A percentile compares a stretch with the other conserved stretches of the same genome.
These are phyloP conservation scores for Excoecaria agallocha DNA, from an alignment of 345 rosid genomes.

Conservation along the genomic window DNA sequence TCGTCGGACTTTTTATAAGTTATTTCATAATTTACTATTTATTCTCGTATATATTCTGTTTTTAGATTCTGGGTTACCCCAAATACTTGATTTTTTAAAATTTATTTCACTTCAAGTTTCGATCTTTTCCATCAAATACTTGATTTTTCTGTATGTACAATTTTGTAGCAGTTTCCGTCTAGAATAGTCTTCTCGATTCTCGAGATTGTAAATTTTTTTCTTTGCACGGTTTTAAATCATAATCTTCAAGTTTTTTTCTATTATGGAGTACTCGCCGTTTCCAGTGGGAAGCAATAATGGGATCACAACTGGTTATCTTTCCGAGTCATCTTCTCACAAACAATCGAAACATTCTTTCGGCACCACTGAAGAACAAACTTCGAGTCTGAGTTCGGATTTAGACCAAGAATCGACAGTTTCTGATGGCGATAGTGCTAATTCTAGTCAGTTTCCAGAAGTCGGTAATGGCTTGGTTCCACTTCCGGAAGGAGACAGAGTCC, in stretches of 20 bases:
- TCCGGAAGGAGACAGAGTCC: slow-evolving; percentile 45
- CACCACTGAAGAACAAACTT: not conserved
- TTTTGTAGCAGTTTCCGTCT: not conserved
- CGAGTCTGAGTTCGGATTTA: slow-evolving; percentile 9
- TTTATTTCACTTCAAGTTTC: not conserved
- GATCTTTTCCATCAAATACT: not conserved
- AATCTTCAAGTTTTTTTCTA: not conserved
- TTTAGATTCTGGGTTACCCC: not conserved
- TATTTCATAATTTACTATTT: not conserved
- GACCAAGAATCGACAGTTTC: slow-evolving; percentile 44
- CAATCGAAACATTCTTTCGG: not conserved
- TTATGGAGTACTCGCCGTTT: slow-evolving; percentile 1
- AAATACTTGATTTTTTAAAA: not conserved
- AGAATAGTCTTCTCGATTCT: not conserved
- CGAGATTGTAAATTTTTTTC: not conserved
- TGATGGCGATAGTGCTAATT: slow-evolving; percentile 54
- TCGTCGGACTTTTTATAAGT: not conserved
- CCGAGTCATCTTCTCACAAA: slow-evolving; percentile 2
- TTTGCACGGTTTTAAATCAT: not conserved
- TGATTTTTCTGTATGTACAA: not conserved
- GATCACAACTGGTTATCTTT: not conserved
- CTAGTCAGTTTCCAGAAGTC: slow-evolving; percentile 12
- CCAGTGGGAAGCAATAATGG: slow-evolving; percentile 6
- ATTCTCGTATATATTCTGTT: not conserved
- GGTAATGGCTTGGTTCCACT: slow-evolving; percentile 36